A percentile compares a stretch with the other conserved stretches of the same genome.
Evolutionary conservation across 768 basidiomycete genomes (phyloP).

Genomic region (Calocybe cyanea): DNA sequence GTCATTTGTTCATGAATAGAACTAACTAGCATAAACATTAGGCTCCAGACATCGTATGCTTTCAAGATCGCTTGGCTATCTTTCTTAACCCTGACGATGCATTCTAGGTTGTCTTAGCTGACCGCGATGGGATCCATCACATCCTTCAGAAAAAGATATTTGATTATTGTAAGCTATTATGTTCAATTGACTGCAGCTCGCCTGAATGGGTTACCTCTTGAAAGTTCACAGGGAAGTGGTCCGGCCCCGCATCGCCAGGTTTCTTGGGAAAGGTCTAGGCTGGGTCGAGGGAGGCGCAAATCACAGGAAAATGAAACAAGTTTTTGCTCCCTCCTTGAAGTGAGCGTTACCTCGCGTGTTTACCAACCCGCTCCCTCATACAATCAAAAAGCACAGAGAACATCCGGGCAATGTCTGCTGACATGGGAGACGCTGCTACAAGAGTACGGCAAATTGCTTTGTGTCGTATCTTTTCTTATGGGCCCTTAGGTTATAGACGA

Average conservation of each 20-base stretch:
- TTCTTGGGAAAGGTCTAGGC: neutral
- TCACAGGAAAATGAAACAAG: neutral
- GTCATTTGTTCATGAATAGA: too few relatives aligned
- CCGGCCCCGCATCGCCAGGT: neutral
- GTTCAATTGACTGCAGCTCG: too few relatives aligned
- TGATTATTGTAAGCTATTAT: neutral
- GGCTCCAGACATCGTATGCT: slow-evolving; percentile 1
- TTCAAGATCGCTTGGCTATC: neutral
- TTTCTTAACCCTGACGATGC: neutral
- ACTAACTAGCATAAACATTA: neutral
- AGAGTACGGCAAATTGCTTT: neutral
- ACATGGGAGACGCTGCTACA: neutral
- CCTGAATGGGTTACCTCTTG: neutral
- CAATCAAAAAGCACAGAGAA: neutral
- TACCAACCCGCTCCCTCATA: neutral
- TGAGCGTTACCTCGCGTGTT: neutral
- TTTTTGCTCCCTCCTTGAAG: neutral
- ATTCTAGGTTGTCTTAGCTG: neutral
- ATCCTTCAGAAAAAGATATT: neutral
- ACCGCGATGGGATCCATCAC: neutral
- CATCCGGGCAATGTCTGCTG: neutral
- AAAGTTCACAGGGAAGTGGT: neutral
- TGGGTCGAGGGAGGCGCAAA: slow-evolving; percentile 1
- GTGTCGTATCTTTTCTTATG: too few relatives aligned
- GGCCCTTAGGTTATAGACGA: too few relatives aligned